Base-by-base conservation (phyloP, 768 basidiomycete genomes). In the Lactarius sp. region DNA sequence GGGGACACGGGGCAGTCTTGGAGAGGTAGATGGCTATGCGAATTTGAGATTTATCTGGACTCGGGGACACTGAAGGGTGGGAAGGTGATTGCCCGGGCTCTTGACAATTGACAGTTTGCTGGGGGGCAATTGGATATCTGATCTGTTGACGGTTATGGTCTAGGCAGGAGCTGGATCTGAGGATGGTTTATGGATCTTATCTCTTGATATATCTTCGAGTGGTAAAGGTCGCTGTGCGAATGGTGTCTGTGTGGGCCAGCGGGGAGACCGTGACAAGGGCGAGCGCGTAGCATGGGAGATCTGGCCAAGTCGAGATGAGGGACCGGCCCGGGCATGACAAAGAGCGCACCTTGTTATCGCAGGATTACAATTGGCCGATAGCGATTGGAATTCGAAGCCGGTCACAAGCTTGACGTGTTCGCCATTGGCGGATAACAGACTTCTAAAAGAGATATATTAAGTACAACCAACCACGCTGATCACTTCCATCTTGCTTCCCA, bases 231-330 rank as follows among this genome's bases (percentile, higher is more conserved):
- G 44, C 10, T 37, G 34, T 8, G 18, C 34, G 3, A 46, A 56
- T 2, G 37, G 18, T 0, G 63, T 44, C 49, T 36, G 47, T 46
- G 60, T 65, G n/a, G n/a, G 9, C 63, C 63, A 56, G 59, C 58
- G 22, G 59, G 63, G 49, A 65, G 63, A 6, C 22, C 22, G 22
- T 22, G 22, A 22, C 63, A 59, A 56, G 63, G 63, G 1, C 63
- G 63, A 46, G 59, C 33, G 9, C 63, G 63, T 7, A 53, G 22
- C 49, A 56, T 53, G 22, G 63, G 53, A 1, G 47, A 54, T 20
- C 50, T 47, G 34, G 34, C 51, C 5, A 31, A 33, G 10, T 49
- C 47, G 27, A 27, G 22, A 8, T 0, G 5, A n/a, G 27, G 7
- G 2, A 1, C 1, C 1, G 2, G 1, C 22, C 22, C 22, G 22